These are phyloP conservation scores for Metschnikowia kunwiensis DNA, from an alignment of 805 yeast species.

Conservation along the genomic window DNA sequence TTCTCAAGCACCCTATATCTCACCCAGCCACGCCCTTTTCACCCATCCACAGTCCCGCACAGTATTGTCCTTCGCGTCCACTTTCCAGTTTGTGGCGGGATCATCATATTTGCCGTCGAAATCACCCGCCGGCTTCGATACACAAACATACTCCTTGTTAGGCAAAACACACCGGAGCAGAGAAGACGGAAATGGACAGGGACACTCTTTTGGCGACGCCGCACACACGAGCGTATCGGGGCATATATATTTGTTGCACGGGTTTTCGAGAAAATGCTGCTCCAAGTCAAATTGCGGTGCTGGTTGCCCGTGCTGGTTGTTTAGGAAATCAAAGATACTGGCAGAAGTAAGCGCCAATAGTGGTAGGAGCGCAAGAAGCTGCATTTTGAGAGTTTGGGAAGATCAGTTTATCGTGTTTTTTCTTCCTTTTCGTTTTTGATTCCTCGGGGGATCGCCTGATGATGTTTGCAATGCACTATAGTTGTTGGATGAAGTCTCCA, in stretches of 20 bases:
- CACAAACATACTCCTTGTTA: conserved; percentile 67
- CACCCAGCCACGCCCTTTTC: conserved; percentile 28
- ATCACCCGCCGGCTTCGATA: conserved; percentile 69
- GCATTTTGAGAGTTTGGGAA: neutral
- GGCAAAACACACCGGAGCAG: conserved; percentile 81
- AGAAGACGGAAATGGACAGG: conserved; percentile 85
- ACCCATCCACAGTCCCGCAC: conserved; percentile 86
- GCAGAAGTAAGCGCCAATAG: conserved; percentile 23
- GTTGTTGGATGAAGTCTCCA: conserved; percentile 1
- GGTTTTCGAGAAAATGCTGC: conserved; percentile 32
- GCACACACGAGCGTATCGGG: conserved; percentile 84
- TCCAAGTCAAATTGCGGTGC: conserved; percentile 30
- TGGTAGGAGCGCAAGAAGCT: conserved; percentile 1
- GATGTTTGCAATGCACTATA: too few relatives aligned
- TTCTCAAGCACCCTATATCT: neutral
- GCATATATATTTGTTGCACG: conserved; percentile 71
- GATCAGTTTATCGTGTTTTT: neutral
- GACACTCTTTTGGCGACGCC: conserved; percentile 64
- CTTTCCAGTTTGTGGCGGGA: conserved; percentile 44
- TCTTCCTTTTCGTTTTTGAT: too few relatives aligned
- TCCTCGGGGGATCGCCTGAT: too few relatives aligned
- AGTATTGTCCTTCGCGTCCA: conserved; percentile 50
- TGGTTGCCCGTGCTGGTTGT: conserved; percentile 15
- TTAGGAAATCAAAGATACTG: conserved; percentile 35
- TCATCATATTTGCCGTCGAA: conserved; percentile 31